Conservation (phyloP, 1,284 basidiomycete species). For the Ustilago cynodontis region DNA sequence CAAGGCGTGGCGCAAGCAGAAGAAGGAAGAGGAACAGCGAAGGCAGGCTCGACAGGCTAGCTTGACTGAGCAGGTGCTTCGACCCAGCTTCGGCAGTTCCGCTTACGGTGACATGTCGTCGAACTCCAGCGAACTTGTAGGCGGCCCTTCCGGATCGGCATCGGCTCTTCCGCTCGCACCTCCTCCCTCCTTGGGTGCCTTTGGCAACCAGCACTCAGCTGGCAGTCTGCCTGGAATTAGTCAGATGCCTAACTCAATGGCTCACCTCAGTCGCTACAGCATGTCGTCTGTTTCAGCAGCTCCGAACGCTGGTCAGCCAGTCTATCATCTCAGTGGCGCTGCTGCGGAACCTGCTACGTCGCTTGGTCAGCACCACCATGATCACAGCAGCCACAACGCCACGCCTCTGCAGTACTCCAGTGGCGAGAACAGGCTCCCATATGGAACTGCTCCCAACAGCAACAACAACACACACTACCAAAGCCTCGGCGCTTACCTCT, state of each 20-base stretch:
- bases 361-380: constrained; percentile 12
- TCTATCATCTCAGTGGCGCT: constrained; percentile 20
- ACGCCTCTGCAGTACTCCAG: constrained; percentile 25
- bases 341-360: constrained; percentile 4
- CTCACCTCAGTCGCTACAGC: constrained; percentile 40
- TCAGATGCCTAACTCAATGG: constrained; percentile 28
- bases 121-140: constrained; percentile 2
- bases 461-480: constrained; percentile 16
- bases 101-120: constrained; percentile 16
- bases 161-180: constrained; percentile 26
- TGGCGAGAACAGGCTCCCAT: constrained; percentile 18
- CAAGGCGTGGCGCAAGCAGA: constrained; percentile 92
- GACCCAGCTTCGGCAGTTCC: constrained; percentile 26
- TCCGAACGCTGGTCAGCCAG: constrained; percentile 13
- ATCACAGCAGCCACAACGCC: constrained; percentile 15
- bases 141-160: constrained; percentile 8
- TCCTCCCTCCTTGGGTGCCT: constrained; percentile 28
- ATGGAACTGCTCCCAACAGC: constrained; percentile 3
- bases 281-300: constrained; percentile 38
- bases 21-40: constrained; percentile 77
- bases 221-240: constrained; percentile 17
- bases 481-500: constrained; percentile 55
- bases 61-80: constrained; percentile 21
- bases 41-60: constrained; percentile 36
- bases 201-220: constrained; percentile 15